These are phyloP conservation scores for Leccinum subspadiceum DNA, from an alignment of 1,284 basidiomycete species.

Conservation along the genomic window DNA sequence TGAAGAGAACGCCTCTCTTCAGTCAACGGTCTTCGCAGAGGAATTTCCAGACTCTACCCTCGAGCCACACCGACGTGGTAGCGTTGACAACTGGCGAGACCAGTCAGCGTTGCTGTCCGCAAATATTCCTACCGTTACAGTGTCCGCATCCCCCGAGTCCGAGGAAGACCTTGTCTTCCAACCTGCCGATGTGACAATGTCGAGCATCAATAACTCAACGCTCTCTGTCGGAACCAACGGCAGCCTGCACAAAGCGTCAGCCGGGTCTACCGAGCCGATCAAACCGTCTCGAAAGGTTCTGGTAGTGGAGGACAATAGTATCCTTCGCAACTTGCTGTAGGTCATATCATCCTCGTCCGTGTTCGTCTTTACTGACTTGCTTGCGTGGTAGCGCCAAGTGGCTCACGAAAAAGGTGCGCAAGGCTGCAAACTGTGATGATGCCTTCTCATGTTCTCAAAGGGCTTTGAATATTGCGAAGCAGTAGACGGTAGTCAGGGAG, in stretches of 20 bases:
- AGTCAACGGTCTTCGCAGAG: constrained; percentile 31
- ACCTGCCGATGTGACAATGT: constrained; percentile 1
- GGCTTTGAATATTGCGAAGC: constrained; percentile 80
- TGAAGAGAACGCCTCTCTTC: constrained; percentile 31
- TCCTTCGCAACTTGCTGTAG: constrained; percentile 71
- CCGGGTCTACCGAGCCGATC: constrained; percentile 44
- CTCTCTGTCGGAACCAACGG: constrained; percentile 59
- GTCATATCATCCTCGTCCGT: constrained; percentile 19
- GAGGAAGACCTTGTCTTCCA: constrained; percentile 24
- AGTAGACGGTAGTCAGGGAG: constrained; percentile 81
- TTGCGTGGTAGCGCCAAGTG: constrained; percentile 64
- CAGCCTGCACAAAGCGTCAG: constrained; percentile 58
- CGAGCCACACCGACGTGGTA: constrained; percentile 24
- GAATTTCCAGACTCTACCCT: constrained; percentile 18
- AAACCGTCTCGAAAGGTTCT: constrained; percentile 57
- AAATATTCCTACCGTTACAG: constrained; percentile 12
- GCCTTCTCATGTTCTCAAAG: constrained; percentile 36
- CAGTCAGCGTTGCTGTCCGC: constrained; percentile 15
- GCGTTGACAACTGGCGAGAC: constrained; percentile 27
- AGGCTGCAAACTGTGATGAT: not conserved
- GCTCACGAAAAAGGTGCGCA: constrained; percentile 64
- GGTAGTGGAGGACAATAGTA: constrained; percentile 83
- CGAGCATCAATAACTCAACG: constrained; percentile 37
- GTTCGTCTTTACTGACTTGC: constrained; percentile 17
- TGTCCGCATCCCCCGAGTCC: constrained; percentile 23